Evolutionary conservation across 306 rosid species (phyloP), one percentile per base, ranked within the genome.

Genomic region (Cucumis cinereus): DNA sequence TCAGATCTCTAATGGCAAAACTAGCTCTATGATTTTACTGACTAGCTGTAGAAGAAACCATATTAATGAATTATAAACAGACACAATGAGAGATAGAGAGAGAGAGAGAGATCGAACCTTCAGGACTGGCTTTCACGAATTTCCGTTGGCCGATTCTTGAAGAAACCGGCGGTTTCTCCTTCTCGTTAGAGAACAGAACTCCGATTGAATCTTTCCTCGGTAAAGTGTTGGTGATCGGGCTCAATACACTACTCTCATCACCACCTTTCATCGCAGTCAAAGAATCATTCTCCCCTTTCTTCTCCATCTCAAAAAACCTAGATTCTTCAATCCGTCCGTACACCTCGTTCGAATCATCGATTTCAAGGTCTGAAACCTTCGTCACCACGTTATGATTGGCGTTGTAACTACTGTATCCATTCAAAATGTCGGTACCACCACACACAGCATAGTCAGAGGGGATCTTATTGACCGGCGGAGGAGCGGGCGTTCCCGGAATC

Each of bases 161-260:
- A 16, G 97, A 89, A 73, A 85, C 81, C 53, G 84, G 91, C 7
- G 97, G 97, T 81, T 83, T 91, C 90, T 85, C 85, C n/a, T 83
- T 84, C 84, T 84, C 90, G 53, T 81, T 77, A 16, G 76, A 38
- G 50, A 85, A 83, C 61, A 67, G 70, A 10, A 84, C 67, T 49
- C 89, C 90, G 73, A 77, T 12, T 2, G 98, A 83, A 49, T 84
- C 85, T 28, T 87, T 84, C 80, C 88, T 86, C 75, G 77, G 83
- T 56, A 87, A 45, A 61, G 63, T 45, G 7, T 60, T 78, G 52
- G 59, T 13, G 2, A 38, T 76, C 20, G 67, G 43, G 24, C 24
- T 69, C 71, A 74, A 36, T n/a, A 3, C 26, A 15, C 30, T 61
- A 10, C 43, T 72, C 23, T 74, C 90, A 9, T 78, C 87, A 16